phyloP scores from a whole-genome alignment of 2,329 filamentous ascomycete species.

The Cercospora sp. region DNA sequence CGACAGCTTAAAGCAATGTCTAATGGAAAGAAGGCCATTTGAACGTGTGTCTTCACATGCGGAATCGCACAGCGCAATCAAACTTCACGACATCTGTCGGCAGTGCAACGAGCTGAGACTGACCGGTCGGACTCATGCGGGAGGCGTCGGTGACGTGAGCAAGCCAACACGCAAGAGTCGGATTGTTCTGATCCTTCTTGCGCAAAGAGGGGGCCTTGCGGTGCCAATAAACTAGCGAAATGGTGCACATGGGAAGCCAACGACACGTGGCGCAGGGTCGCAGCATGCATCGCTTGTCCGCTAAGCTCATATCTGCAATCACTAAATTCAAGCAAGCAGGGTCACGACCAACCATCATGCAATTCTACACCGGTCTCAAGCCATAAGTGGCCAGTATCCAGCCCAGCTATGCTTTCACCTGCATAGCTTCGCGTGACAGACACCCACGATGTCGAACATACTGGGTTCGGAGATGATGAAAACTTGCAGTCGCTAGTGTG shows the following conservation, averaged over 20 bases:
- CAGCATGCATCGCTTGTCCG: neutral
- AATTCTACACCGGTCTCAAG: neutral
- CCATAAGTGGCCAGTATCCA: neutral
- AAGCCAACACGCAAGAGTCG: neutral
- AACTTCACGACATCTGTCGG: neutral
- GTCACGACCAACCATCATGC: neutral
- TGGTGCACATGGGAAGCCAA: neutral
- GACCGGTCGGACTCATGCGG: neutral
- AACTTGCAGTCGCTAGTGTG: neutral
- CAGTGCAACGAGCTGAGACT: neutral
- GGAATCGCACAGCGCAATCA: neutral
- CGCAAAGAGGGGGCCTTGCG: neutral
- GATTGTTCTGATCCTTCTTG: neutral
- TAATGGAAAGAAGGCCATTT: neutral
- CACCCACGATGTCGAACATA: neutral
- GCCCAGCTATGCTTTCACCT: neutral
- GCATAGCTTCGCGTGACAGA: neutral
- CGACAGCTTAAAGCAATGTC: neutral
- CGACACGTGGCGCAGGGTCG: neutral
- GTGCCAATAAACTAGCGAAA: neutral
- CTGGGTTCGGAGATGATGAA: neutral
- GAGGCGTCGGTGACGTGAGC: neutral
- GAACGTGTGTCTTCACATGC: neutral
- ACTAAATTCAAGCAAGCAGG: neutral
- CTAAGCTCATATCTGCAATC: neutral